Base-by-base conservation (phyloP, 192 early-diverging fungal genomes). In the Backusella sp. region DNA sequence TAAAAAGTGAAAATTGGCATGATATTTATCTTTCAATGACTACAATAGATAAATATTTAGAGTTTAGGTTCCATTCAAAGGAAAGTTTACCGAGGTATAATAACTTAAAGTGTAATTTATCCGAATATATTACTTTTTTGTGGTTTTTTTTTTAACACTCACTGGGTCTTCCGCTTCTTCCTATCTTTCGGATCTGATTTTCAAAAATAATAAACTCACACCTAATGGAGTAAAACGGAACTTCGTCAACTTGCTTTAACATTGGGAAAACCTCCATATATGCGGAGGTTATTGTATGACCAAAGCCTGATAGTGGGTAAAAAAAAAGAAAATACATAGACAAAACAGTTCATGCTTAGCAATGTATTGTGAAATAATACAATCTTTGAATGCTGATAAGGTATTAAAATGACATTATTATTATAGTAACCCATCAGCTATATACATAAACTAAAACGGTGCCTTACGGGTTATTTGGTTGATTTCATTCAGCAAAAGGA, bases 111-210 rank as follows among this genome's bases (percentile, higher is more conserved):
- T 28, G 23, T 62, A 62, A 28, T 62, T 62, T 62, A 62, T 28
- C 56, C 56, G 56, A 28, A 8, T 62, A 7, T 26, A 59, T 59
- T 59, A 59, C 15, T 59, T 28, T 59, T 59, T 8, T 59, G 11
- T 62, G 11, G 3, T 28, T 62, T 28, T 62, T 23, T 23, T 56
- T 59, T 59, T 59, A 59, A 28, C 56, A 6, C 23, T 28, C 23
- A 23, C 9, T 12, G n/a, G 56, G 4, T 62, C 56, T 62, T 62
- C 56, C 56, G 56, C 56, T 26, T 28, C 56, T 62, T 62, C 56
- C 56, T 62, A 62, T 62, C 56, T 62, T 62, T 62, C 56, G 56
- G 56, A 62, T 62, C 56, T 62, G 56, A 14, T 26, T 62, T 28
- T 62, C 26, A 62, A 62, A 62, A 62, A 62, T 62, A 62, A 59